Evolutionary conservation across 2,329 filamentous ascomycete genomes (phyloP), one percentile per base, ranked within the genome.

Genomic region (Monilinia vaccinii-corymbosi): DNA sequence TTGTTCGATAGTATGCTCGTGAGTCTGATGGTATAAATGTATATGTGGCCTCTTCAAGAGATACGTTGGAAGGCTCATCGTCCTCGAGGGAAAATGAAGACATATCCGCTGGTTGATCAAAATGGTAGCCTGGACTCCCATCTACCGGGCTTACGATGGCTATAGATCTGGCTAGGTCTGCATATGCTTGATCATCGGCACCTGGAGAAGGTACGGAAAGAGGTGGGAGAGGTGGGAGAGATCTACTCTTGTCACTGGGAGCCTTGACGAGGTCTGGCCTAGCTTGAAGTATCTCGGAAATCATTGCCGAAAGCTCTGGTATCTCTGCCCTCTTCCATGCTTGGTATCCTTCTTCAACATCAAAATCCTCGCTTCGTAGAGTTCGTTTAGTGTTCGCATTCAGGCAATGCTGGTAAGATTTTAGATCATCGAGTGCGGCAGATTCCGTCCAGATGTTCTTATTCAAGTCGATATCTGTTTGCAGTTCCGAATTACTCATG

Each of bases 291-390:
- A 99, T 90, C 42, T 92, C 89, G 68, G 96, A 80, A 80, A 99
- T 94, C 84, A 97, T 91, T 67, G 94, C 89, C 7, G 91, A 94
- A 46, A 99, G 77, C 67, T 96, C 90, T 14, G 88, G 87, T 3
- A 83, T 82, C 73, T 99, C 94, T n/a, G 85, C 83, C 71, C 89
- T 93, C 73, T 91, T 95, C 94, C 94, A 99, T 47, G 84, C 79
- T 64, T 92, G 85, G 71, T 92, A 99, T 3, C 88, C 87, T 62
- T 96, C 91, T 60, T 96, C 91, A 21, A 88, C 75, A 62, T 96
- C 91, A 73, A 99, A 99, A 72, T 99, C 93, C 51, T 91, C 85
- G 66, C 82, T 87, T 60, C 86, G 84, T 52, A 99, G 74, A 0
- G 93, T 92, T 61, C 84, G 66, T 59, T 80, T 89, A 64, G 88